Conservation (phyloP, 1,284 basidiomycete species). For the Melampsora abietis-canadensis region DNA sequence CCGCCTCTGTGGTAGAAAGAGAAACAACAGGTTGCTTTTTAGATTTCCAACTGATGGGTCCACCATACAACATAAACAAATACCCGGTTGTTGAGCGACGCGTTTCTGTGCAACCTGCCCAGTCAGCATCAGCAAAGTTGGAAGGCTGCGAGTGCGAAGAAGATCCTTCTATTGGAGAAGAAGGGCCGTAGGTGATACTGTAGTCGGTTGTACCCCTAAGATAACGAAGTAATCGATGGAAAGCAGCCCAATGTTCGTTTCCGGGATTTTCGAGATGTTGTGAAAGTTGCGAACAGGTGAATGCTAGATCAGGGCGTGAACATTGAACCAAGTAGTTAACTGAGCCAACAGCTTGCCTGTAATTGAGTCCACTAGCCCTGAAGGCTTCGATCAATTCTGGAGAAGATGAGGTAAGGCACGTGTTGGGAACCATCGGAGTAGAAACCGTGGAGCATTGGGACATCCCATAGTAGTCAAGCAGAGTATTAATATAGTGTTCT, state of each 20-base stretch:
- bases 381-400: background rate
- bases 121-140: background rate
- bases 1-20: slow-evolving; percentile 7
- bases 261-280: slow-evolving; percentile 19
- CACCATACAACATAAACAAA: background rate
- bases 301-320: slow-evolving; percentile 8
- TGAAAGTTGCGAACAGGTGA: slow-evolving; percentile 3
- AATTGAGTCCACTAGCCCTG: background rate
- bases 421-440: slow-evolving; percentile 3
- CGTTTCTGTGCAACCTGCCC: background rate
- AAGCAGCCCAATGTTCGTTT: slow-evolving; percentile 9
- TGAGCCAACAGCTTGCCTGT: slow-evolving; percentile 10
- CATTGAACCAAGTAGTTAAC: slow-evolving; percentile 15
- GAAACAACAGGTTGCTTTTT: slow-evolving; percentile 20
- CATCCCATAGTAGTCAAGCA: background rate
- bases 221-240: background rate
- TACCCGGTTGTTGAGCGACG: background rate
- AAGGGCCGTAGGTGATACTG: no score
- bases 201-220: background rate
- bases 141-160: background rate
- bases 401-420: background rate
- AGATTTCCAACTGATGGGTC: slow-evolving; percentile 12
- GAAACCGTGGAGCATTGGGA: background rate
- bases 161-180: background rate
- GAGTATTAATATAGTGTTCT: background rate